Base-by-base conservation (phyloP, 148 eudicot species). In the Talinum fruticosum region DNA sequence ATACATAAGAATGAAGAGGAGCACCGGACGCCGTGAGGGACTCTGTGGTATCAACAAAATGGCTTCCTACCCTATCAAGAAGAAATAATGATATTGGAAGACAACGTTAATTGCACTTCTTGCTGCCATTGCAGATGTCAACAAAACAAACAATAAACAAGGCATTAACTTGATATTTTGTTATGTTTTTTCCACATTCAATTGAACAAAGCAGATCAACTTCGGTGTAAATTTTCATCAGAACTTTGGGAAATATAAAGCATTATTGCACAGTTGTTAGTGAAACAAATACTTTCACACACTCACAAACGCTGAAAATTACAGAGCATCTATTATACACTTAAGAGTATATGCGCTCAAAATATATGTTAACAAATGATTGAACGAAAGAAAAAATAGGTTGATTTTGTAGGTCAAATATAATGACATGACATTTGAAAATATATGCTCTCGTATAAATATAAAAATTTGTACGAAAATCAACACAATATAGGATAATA, bases 21-120 rank as follows among this genome's bases (percentile, higher is more conserved):
- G 77, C 79, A 82, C 81, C 2, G 68, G 79, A 21, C 80, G 65
- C 21, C 78, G 51, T 0, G 79, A 77, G 71, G 88, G 82, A 36
- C 73, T 83, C 34, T 85, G 88, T 15, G 88, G 88, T n/a, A 80
- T 85, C 70, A 80, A 83, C 80, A 85, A 80, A 66, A 83, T 80
- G 85, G 83, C 88, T 83, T 83, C 88, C 38, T 83, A 77, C 65
- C 88, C 85, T 49, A 76, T 75, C 49, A 83, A 83, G 80, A 83
- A 71, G 47, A 79, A 82, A 53, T 82, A 69, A 82, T 18, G 47
- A 69, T 51, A 47, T 13, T 34, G 65, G 32, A 76, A 36, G n/a
- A 72, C 44, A 74, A 30, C 35, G 16, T 66, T 71, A 18, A 26
- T 32, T 33, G 23, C 47, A 6, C 24, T 38, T 29, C 74, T 70